Evolutionary conservation across 345 rosid genomes (phyloP), one percentile per base, ranked within the genome.

Genomic region (Cardamine chenopodiifolia): DNA sequence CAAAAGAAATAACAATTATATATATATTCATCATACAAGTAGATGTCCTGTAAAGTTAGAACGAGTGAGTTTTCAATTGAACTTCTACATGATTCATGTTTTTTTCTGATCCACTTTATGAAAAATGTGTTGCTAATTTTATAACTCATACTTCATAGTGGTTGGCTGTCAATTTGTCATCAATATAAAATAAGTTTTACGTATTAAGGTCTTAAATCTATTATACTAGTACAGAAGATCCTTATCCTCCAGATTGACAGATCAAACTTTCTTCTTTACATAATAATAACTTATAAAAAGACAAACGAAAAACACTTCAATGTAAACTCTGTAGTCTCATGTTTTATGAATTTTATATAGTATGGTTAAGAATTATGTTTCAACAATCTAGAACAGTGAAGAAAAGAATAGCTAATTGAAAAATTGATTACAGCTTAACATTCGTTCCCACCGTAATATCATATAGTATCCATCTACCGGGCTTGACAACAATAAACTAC

Each of bases 231-330:
- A 47, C 34, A 48, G 42, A 57, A 65, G 49, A 65, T 77, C 67
- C 67, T 57, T 49, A 65, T 71, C 68, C 62, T 70, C 60, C 72
- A 64, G 56, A 77, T 63, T 47, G 75, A 63, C 74, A 63, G 54
- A 66, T 70, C 76, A 70, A 70, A 70, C 71, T 77, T 63, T 61
- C 40, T 68, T 75, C 70, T 61, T 75, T 68, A 68, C 57, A 68
- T 57, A 32, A 35, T 28, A 34, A 2, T 49, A 42, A 52, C 18
- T 61, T 53, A 49, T 19, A 35, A 45, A 23, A 74, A 45, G 31
- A 49, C 22, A 11, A 66, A 34, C 23, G 10, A 56, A 28, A 59
- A 14, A 44, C n/a, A 75, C 22, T 50, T 50, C n/a, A 28, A 8
- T 39, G 40, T 75, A 37, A 67, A 49, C 45, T 74, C 13, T 39